Conservation (phyloP, 2,329 filamentous ascomycete species). For the Colletotrichum aenigma region DNA sequence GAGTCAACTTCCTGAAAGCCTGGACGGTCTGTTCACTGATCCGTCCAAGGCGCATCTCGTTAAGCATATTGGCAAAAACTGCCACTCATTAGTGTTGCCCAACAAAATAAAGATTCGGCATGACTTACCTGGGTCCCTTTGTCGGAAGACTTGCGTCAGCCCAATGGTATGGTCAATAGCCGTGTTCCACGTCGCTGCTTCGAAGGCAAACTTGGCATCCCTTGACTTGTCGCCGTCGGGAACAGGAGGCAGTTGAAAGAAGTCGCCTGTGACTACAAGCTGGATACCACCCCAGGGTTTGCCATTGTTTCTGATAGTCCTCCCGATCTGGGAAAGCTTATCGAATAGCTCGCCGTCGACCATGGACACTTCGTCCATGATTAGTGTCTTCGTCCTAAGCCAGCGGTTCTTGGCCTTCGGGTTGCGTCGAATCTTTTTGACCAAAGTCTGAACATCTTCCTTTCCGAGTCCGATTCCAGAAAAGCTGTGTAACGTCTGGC, state of each 20-base stretch:
- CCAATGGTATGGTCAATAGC: constrained; percentile 96
- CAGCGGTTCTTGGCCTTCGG: constrained; percentile 87
- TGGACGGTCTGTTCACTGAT: constrained; percentile 78
- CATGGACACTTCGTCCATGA: constrained; percentile 98
- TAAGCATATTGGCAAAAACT: constrained; percentile 93
- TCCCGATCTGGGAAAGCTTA: constrained; percentile 88
- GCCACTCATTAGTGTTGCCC: constrained; percentile 20
- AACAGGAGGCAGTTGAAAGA: constrained; percentile 95
- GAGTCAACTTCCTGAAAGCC: constrained; percentile 74
- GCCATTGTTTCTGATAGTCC: constrained; percentile 86
- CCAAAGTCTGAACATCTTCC: constrained; percentile 77
- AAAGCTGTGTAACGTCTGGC: constrained; percentile 95
- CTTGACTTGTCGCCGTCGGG: constrained; percentile 72
- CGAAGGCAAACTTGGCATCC: constrained; percentile 87
- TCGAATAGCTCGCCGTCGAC: constrained; percentile 97
- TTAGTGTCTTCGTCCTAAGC: constrained; percentile 83
- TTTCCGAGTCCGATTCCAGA: constrained; percentile 94
- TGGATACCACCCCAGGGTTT: constrained; percentile 96
- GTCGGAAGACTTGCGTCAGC: constrained; percentile 93
- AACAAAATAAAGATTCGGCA: neutral
- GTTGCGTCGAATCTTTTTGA: constrained; percentile 91
- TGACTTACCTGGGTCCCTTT: constrained; percentile 74
- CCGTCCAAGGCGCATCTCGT: constrained; percentile 92
- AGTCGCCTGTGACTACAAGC: constrained; percentile 93
- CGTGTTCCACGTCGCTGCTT: constrained; percentile 89